Percentiles rank a stretch among this genome's conserved stretches.
Conservation (phyloP, 306 rosid genomes). For the Corylus heterophylla region DNA sequence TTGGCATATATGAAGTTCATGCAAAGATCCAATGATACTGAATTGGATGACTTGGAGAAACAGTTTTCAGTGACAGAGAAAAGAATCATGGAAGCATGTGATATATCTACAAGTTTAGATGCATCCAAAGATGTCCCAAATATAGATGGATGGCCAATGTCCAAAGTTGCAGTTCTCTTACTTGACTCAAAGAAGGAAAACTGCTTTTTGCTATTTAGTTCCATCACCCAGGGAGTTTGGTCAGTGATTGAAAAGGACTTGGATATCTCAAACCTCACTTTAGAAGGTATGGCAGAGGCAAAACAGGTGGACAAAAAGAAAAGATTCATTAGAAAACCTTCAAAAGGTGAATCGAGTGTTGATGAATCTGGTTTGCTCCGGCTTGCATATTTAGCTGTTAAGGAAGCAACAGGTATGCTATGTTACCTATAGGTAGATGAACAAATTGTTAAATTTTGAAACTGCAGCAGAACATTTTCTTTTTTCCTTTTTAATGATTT, state of each 20-base stretch:
- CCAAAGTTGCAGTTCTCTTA: constrained; percentile 73
- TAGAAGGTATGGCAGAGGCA: constrained; percentile 36
- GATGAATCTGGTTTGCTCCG: constrained; percentile 48
- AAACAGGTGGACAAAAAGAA: constrained; percentile 37
- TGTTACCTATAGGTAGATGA: constrained; percentile 12
- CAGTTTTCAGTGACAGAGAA: constrained; percentile 74
- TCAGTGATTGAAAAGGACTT: constrained; percentile 63
- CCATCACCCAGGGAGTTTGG: constrained; percentile 69
- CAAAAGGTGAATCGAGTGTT: constrained; percentile 40
- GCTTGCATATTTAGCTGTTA: constrained; percentile 69
- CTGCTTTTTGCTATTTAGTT: constrained; percentile 54
- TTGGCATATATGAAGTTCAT: constrained; percentile 62
- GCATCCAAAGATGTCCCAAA: constrained; percentile 57
- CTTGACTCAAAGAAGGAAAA: constrained; percentile 60
- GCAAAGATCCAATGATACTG: constrained; percentile 50
- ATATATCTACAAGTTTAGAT: constrained; percentile 54
- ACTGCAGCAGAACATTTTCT: background rate
- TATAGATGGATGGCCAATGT: constrained; percentile 69
- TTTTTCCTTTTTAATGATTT: background rate
- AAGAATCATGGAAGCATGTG: constrained; percentile 70
- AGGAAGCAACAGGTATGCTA: constrained; percentile 66
- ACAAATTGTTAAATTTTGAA: background rate
- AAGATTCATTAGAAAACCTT: constrained; percentile 48
- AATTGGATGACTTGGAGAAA: constrained; percentile 55
- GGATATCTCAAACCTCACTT: constrained; percentile 39